Evolutionary conservation across 345 rosid genomes (phyloP).

Genomic region (Populus euphratica): DNA sequence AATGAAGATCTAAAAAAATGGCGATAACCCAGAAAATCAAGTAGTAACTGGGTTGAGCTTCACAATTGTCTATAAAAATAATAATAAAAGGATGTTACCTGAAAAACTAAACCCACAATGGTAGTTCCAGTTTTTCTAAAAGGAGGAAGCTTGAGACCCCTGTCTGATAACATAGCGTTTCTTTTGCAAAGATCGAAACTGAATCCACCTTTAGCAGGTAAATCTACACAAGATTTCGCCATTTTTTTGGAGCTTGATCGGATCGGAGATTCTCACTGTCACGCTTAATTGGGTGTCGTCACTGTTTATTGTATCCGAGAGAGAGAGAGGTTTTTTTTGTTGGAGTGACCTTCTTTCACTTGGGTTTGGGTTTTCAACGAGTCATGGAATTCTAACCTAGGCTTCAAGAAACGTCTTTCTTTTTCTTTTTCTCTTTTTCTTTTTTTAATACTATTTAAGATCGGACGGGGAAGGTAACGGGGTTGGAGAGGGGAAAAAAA

Average conservation of each 20-base stretch:
- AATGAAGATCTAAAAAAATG: not conserved
- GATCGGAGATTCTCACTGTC: not conserved
- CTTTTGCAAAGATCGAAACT: slow-evolving; percentile 84
- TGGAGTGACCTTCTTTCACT: too few relatives aligned
- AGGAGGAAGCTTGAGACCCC: slow-evolving; percentile 63
- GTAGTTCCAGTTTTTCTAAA: slow-evolving; percentile 90
- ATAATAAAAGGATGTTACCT: slow-evolving; percentile 35
- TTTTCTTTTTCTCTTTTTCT: not conserved
- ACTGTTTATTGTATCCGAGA: not conserved
- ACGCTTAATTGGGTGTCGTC: not conserved
- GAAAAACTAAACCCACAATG: slow-evolving; percentile 75
- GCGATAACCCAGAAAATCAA: not conserved
- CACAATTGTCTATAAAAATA: not conserved
- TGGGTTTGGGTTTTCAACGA: too few relatives aligned
- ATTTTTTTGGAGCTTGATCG: slow-evolving; percentile 25
- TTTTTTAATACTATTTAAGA: too few relatives aligned
- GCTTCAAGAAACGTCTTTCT: not conserved
- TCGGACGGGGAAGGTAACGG: too few relatives aligned
- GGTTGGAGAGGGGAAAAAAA: too few relatives aligned
- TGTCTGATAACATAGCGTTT: slow-evolving; percentile 64
- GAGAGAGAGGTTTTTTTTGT: too few relatives aligned
- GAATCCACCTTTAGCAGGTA: slow-evolving; percentile 70
- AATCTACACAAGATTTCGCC: slow-evolving; percentile 46
- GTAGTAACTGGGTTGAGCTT: not conserved
- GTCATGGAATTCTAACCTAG: too few relatives aligned